Percentiles rank a stretch among this genome's conserved stretches.
Evolutionary conservation across 75 land plant genomes (phyloP).

Genomic region (Pinus taeda): DNA sequence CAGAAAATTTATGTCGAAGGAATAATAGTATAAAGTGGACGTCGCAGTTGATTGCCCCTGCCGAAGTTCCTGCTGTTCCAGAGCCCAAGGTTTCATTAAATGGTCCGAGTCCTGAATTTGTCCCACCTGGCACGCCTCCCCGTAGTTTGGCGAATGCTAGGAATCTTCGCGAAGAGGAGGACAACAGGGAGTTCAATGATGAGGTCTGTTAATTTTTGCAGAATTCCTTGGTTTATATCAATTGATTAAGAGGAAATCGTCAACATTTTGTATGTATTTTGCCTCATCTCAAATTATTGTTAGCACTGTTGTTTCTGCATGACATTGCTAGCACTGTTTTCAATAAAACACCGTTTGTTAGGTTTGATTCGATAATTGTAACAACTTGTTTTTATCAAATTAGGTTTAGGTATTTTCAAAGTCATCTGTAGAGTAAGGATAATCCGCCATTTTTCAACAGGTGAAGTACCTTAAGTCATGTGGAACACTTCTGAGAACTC

Average conservation of each 20-base stretch:
- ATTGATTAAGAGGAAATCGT: background rate
- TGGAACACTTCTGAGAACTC: constrained; percentile 37
- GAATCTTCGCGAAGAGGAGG: background rate
- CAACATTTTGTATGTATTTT: background rate
- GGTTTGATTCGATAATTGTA: background rate
- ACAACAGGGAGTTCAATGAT: constrained; percentile 1
- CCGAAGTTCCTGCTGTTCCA: background rate
- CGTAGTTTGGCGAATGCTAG: background rate
- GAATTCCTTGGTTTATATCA: background rate
- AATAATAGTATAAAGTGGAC: constrained; percentile 1
- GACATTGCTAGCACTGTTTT: no score
- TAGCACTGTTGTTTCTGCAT: no score
- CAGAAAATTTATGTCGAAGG: constrained; percentile 3
- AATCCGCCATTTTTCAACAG: constrained; percentile 14
- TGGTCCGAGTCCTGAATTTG: background rate
- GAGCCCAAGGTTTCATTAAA: background rate
- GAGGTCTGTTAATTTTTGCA: background rate
- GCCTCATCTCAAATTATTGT: no score
- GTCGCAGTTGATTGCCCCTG: background rate
- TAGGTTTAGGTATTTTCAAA: background rate
- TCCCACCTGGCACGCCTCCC: background rate
- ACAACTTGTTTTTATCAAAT: background rate
- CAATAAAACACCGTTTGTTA: background rate
- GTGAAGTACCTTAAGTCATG: constrained; percentile 48
- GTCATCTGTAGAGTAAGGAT: background rate